These are phyloP conservation scores for Arxiozyma heterogenica DNA, from an alignment of 1,139 yeast genomes.

Conservation along the genomic window DNA sequence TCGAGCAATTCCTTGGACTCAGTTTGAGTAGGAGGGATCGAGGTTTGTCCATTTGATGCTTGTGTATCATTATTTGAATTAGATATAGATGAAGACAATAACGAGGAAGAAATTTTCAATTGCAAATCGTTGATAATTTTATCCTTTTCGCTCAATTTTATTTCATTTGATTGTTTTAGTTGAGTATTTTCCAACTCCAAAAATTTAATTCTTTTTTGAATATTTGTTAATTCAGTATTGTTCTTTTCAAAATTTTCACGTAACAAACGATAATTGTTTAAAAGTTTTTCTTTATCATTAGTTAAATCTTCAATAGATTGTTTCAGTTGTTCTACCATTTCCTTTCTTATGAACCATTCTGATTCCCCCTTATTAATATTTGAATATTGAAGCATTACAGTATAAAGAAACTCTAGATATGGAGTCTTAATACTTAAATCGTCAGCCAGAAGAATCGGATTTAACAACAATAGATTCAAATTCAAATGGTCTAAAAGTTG, in stretches of 20 bases:
- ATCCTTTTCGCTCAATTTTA: constrained; percentile 1
- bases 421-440: constrained; percentile 80
- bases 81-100: not conserved
- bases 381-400: constrained; percentile 60
- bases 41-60: not conserved
- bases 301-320: not conserved
- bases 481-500: constrained; percentile 33
- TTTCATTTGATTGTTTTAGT: not conserved
- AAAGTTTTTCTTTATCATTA: not conserved
- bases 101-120: not conserved
- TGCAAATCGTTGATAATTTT: not conserved
- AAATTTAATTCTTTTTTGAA: not conserved
- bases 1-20: not conserved
- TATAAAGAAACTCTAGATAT: constrained; percentile 75
- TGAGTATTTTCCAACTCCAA: constrained; percentile 1
- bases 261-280: not conserved
- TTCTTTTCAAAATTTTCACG: not conserved
- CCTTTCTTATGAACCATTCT: constrained; percentile 32
- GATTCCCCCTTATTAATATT: constrained; percentile 40
- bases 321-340: not conserved
- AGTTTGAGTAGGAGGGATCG: not conserved
- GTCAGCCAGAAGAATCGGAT: constrained; percentile 79
- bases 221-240: not conserved
- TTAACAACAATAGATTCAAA: constrained; percentile 64
- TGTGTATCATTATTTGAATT: not conserved